Conservation (phyloP, 164 flowering plant species). For the Macadamia tetraphylla region DNA sequence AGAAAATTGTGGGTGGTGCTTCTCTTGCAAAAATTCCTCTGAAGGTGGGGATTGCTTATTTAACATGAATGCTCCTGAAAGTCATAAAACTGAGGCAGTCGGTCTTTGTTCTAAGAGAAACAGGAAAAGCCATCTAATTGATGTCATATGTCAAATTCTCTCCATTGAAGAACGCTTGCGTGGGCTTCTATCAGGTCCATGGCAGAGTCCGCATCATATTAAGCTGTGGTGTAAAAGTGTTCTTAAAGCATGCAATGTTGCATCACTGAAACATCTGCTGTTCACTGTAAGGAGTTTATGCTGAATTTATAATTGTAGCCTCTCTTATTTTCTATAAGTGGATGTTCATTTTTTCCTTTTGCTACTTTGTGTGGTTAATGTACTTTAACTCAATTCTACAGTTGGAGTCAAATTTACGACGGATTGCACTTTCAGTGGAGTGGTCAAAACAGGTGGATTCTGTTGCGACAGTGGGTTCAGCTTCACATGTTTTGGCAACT, state of each 20-base stretch:
- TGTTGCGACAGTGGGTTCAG: constrained; percentile 62
- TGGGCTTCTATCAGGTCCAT: constrained; percentile 88
- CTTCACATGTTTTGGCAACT: constrained; percentile 49
- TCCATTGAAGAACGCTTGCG: constrained; percentile 68
- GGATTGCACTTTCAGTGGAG: constrained; percentile 60
- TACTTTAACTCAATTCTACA: constrained; percentile 29
- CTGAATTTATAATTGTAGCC: background rate
- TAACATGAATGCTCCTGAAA: constrained; percentile 30
- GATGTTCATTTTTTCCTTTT: background rate
- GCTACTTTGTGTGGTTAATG: constrained; percentile 4
- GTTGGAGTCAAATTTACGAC: constrained; percentile 80
- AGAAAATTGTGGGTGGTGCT: constrained; percentile 98
- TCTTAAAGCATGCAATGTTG: constrained; percentile 44
- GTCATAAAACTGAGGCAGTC: constrained; percentile 23
- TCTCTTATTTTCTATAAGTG: background rate
- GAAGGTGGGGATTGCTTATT: constrained; percentile 63
- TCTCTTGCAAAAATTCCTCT: constrained; percentile 53
- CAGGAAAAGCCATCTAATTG: constrained; percentile 51
- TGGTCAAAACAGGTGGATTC: constrained; percentile 84
- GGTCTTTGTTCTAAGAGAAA: constrained; percentile 30
- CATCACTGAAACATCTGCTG: constrained; percentile 48
- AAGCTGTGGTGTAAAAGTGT: constrained; percentile 53
- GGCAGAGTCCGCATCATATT: constrained; percentile 63
- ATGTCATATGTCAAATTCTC: constrained; percentile 46
- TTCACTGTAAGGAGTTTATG: constrained; percentile 44